Base-by-base conservation (phyloP, 148 eudicot genomes). In the Arctostaphylos glauca region DNA sequence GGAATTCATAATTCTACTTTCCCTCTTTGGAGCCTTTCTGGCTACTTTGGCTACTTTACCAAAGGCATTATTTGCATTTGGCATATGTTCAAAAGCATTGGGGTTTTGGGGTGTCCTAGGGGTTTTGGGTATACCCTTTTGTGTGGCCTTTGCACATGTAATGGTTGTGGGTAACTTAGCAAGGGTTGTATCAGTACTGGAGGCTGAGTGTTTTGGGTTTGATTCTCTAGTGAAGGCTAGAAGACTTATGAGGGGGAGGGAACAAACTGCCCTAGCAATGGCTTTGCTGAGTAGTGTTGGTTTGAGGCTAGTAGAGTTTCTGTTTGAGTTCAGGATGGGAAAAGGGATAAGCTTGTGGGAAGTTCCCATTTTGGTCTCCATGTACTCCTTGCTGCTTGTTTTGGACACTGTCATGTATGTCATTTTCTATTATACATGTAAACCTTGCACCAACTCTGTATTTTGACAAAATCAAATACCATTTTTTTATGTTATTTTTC, bases 361-460 rank as follows among this genome's bases (percentile, higher is more conserved):
- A 81, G 53, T 31, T 14, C 77, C 83, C 23, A 38, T 71, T 44
- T 70, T 81, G 83, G 83, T 71, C 53, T 81, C 83, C 67, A 81
- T 81, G 83, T 81, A 81, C 76, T 81, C 83, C 54, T 70, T 70
- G 53, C 64, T 71, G 53, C 77, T 81, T 53, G 83, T 81, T 81
- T 81, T 81, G 77, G 83, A 81, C 77, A 70, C 66, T 2, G 43
- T 81, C 66, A 70, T 44, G 77, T 41, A 53, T 54, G 77, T 12
- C 21, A 21, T 71, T n/a, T 71, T 81, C 52, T 81, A 70, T 7
- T 81, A 41, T 71, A 19, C 83, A 12, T 81, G 83, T 71, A 81
- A 71, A 43, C 21, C 67, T 1, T 53, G 31, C 25, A 47, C 43
- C 80, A n/a, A 14, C 23, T 21, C 77, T 52, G 25, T 18, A 62